These are phyloP conservation scores for Pseudogymnoascus sp. DNA, from an alignment of 2,329 filamentous ascomycete species.

Conservation along the genomic window DNA sequence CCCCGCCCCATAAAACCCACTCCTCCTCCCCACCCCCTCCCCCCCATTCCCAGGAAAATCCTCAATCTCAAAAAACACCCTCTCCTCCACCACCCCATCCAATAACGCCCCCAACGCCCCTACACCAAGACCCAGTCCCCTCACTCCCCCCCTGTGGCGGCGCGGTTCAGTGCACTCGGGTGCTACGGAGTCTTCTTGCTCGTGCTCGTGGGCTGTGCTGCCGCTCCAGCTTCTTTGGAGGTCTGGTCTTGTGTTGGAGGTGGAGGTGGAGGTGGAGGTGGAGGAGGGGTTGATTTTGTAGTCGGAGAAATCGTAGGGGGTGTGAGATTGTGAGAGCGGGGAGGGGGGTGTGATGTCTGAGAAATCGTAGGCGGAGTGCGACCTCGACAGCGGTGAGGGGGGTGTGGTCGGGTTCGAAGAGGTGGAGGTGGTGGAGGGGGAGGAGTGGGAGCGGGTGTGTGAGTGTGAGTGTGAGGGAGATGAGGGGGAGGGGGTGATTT, in stretches of 20 bases:
- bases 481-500: background rate
- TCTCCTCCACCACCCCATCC: background rate
- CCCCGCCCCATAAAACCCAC: background rate
- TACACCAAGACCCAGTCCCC: background rate
- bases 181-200: background rate
- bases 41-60: background rate
- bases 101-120: background rate
- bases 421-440: background rate
- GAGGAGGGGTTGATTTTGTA: background rate
- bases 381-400: background rate
- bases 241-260: too few species aligned
- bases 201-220: background rate
- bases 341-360: background rate
- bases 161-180: background rate
- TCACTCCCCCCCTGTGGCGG: too few species aligned
- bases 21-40: background rate
- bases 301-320: background rate
- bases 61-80: background rate
- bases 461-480: background rate
- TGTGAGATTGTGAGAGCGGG: background rate
- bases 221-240: too few species aligned
- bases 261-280: too few species aligned
- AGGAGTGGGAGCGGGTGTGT: too few species aligned
- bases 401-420: background rate
- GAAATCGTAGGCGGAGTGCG: background rate